Conservation (phyloP, 805 yeast genomes). For the Maudiozyma serrabonitensis region DNA sequence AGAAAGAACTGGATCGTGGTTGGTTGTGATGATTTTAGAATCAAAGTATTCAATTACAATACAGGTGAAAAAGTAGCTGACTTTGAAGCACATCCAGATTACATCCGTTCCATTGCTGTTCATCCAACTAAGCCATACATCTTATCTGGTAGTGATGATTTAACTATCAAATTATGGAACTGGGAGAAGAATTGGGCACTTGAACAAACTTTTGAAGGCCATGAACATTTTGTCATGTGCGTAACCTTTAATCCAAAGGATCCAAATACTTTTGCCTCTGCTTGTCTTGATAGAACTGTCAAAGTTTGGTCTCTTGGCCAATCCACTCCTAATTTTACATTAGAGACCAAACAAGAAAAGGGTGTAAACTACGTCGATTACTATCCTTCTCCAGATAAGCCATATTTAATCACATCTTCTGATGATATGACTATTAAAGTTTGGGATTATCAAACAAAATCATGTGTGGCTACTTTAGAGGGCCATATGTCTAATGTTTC, state of each 20-base stretch:
- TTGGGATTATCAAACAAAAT: conserved; percentile 97
- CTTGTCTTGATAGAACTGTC: conserved; percentile 91
- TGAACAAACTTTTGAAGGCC: conserved; percentile 90
- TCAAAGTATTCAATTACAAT: conserved; percentile 88
- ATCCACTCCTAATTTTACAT: conserved; percentile 78
- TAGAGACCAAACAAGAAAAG: conserved; percentile 81
- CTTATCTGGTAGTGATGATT: conserved; percentile 84
- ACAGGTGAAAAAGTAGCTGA: conserved; percentile 91
- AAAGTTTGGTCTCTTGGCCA: conserved; percentile 95
- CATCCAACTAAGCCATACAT: conserved; percentile 90
- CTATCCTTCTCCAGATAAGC: conserved; percentile 95
- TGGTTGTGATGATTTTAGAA: conserved; percentile 91
- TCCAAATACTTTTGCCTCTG: conserved; percentile 94
- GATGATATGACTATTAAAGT: conserved; percentile 83
- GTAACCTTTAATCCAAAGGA: conserved; percentile 95
- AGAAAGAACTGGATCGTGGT: conserved; percentile 95
- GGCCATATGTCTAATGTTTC: conserved; percentile 94
- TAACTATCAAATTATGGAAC: conserved; percentile 88
- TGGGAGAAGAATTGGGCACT: conserved; percentile 92
- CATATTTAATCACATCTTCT: conserved; percentile 82
- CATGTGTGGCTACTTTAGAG: conserved; percentile 86
- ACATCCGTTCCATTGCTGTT: conserved; percentile 84
- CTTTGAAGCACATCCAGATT: conserved; percentile 97
- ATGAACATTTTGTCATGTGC: conserved; percentile 90
- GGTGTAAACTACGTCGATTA: conserved; percentile 96